Percentiles rank a stretch among this genome's conserved stretches.
Evolutionary conservation across 257 asterid genomes (phyloP).

Genomic region (Nicotiana otophora): DNA sequence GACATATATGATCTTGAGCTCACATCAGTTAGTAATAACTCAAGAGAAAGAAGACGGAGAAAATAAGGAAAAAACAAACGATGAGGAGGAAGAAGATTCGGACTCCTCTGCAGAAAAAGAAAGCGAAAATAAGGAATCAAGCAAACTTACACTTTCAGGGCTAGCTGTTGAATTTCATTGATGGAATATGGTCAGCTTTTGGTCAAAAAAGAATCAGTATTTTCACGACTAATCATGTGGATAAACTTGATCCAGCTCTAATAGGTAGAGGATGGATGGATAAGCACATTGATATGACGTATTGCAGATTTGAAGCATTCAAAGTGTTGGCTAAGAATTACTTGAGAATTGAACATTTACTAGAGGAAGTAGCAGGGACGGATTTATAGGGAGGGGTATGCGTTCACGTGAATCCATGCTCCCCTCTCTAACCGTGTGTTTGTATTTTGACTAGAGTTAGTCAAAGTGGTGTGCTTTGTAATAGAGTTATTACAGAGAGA

Average conservation of each 20-base stretch:
- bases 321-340: constrained; percentile 5
- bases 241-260: not conserved
- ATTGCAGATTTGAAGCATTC: constrained; percentile 11
- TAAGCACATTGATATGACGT: constrained; percentile 5
- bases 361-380: not conserved
- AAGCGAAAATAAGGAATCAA: not conserved
- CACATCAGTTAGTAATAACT: not conserved
- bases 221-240: not conserved
- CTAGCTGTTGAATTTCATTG: not conserved
- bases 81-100: not conserved
- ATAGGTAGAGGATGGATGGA: not conserved
- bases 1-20: constrained; percentile 5
- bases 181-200: too few relatives aligned
- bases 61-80: not conserved
- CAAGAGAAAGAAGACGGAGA: constrained; percentile 3
- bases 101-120: not conserved
- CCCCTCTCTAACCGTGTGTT: too few relatives aligned
- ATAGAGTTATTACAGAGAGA: too few relatives aligned
- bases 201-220: too few relatives aligned
- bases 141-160: not conserved
- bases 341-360: not conserved
- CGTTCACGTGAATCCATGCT: too few relatives aligned
- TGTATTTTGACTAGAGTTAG: too few relatives aligned
- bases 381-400: too few relatives aligned
- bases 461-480: too few relatives aligned